These are phyloP conservation scores for Cordyceps javanica DNA, from an alignment of 2,329 filamentous ascomycete genomes.

Conservation along the genomic window DNA sequence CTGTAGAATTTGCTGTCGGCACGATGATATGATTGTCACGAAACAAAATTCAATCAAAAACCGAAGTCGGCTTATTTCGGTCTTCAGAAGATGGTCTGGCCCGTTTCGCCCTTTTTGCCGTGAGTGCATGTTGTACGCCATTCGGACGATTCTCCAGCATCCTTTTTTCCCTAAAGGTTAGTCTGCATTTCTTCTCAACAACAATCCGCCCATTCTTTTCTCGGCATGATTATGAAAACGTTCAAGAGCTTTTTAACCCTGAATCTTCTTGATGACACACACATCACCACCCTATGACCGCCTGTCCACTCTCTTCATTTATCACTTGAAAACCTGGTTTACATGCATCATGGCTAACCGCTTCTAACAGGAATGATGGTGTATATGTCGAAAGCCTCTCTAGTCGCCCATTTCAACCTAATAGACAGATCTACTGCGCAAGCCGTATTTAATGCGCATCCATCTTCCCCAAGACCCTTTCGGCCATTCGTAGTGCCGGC, in stretches of 20 bases:
- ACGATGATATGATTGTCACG: constrained; percentile 26
- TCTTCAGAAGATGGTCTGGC: background rate
- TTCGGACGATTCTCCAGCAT: background rate
- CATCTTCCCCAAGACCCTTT: constrained; percentile 39
- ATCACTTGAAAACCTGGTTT: constrained; percentile 16
- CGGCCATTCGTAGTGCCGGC: constrained; percentile 62
- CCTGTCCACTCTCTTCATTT: constrained; percentile 12
- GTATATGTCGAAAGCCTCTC: background rate
- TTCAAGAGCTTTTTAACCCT: constrained; percentile 66
- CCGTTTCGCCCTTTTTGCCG: constrained; percentile 4
- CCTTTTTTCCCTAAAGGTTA: constrained; percentile 35
- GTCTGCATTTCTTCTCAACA: constrained; percentile 22
- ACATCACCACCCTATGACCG: constrained; percentile 54
- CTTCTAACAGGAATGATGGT: background rate
- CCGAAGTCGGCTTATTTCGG: constrained; percentile 6
- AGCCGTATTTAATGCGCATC: background rate
- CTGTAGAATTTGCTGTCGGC: constrained; percentile 29
- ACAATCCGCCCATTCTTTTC: constrained; percentile 18
- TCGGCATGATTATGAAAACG: constrained; percentile 50
- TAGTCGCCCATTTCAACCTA: too few relatives aligned
- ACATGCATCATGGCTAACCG: constrained; percentile 34
- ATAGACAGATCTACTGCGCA: background rate
- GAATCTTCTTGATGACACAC: constrained; percentile 52
- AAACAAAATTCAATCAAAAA: constrained; percentile 21
- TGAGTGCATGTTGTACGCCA: constrained; percentile 9